Evolutionary conservation across 768 basidiomycete species (phyloP).

Genomic region (Lentinus brumalis): DNA sequence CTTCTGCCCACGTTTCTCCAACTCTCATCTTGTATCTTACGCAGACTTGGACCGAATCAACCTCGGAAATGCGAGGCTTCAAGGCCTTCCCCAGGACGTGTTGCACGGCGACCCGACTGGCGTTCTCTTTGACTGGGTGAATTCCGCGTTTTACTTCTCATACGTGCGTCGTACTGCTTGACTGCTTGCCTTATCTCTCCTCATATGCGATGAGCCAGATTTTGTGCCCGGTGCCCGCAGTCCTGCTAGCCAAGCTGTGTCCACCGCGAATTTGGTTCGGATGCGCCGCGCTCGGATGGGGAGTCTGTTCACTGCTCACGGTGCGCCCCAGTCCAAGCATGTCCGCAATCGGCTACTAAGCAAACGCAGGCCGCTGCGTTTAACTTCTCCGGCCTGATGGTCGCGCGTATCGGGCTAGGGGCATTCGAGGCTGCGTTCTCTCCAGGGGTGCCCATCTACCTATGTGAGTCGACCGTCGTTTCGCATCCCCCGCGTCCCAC

Average conservation of each 20-base stretch:
- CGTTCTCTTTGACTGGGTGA: conserved; percentile 73
- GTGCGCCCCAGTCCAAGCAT: conserved; percentile 33
- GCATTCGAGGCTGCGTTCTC: conserved; percentile 80
- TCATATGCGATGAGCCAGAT: conserved; percentile 44
- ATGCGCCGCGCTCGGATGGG: conserved; percentile 69
- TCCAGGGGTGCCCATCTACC: conserved; percentile 75
- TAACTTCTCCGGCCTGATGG: conserved; percentile 59
- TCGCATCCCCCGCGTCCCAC: neutral
- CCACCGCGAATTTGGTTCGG: conserved; percentile 72
- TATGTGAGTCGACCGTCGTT: conserved; percentile 49
- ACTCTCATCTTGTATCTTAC: neutral
- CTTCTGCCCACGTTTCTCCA: neutral
- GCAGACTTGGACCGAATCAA: conserved; percentile 73
- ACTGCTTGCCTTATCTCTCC: neutral
- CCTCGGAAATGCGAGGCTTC: conserved; percentile 77
- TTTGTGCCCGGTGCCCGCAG: conserved; percentile 69
- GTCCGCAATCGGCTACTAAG: neutral
- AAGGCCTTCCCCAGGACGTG: conserved; percentile 63
- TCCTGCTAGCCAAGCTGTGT: conserved; percentile 64
- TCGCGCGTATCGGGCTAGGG: conserved; percentile 64
- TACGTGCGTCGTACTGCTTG: conserved; percentile 49
- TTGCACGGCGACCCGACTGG: conserved; percentile 72
- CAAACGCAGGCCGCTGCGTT: conserved; percentile 56
- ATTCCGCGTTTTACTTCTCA: conserved; percentile 77
- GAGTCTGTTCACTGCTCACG: conserved; percentile 72